Percentiles rank a stretch among this genome's conserved stretches.
phyloP scores from a whole-genome alignment of 306 rosid species.

The Alnus rubra region DNA sequence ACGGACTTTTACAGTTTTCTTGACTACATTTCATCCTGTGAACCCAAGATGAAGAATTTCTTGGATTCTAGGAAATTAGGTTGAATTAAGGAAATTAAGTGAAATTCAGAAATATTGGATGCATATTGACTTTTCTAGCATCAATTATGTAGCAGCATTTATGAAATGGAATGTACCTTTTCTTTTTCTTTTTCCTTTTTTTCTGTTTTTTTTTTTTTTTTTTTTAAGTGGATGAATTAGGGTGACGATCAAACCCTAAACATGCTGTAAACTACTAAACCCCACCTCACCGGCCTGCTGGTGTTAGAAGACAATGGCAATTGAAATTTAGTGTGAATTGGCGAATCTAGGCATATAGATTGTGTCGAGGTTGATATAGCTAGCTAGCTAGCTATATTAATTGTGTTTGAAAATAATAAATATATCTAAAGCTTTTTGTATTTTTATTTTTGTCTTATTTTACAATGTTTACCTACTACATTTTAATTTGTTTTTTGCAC shows the following conservation, averaged over 20 bases:
- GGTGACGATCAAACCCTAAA: not conserved
- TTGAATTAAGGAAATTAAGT: not conserved
- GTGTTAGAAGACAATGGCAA: not conserved
- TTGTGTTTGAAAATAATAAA: not conserved
- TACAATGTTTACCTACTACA: conserved; percentile 1
- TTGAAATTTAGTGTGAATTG: not conserved
- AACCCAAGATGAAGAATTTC: conserved; percentile 65
- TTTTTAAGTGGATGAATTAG: not conserved
- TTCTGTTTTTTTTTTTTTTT: not conserved
- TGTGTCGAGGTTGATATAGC: not conserved
- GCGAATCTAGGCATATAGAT: not conserved
- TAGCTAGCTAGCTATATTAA: not conserved
- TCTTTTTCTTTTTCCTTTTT: not conserved
- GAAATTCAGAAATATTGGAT: not conserved
- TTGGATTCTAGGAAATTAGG: conserved; percentile 68
- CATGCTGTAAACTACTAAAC: not conserved
- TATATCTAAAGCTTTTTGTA: not conserved
- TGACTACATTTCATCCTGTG: conserved; percentile 52
- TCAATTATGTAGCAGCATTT: too few relatives aligned
- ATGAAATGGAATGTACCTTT: not conserved
- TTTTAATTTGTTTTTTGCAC: not conserved
- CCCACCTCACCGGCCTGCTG: not conserved
- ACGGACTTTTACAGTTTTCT: conserved; percentile 62
- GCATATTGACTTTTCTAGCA: not conserved
- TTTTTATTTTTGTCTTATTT: not conserved